Base-by-base conservation (phyloP, 164 flowering plant genomes). In the Nymphaea colorata region DNA sequence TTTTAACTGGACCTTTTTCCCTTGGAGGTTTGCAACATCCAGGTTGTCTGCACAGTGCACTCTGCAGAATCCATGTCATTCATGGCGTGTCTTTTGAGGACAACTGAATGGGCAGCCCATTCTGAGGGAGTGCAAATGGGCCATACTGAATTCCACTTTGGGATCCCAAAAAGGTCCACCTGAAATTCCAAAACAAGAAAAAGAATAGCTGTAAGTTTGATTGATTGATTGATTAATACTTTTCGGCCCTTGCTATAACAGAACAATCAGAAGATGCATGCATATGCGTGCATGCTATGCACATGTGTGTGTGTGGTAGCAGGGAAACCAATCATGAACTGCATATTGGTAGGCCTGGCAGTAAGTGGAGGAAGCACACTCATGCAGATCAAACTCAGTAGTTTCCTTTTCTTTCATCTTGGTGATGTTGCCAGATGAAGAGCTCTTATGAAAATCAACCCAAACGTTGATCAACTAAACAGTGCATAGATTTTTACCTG, bases 81-180 rank as follows among this genome's bases (percentile, higher is more conserved):
- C 57, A 51, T 3, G 57, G 12, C 14, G 8, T 47, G 55, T 51
- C 57, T 51, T 51, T 51, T 10, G 12, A 3, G 61, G 73, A 75
- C 62, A 88, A 67, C 62, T 59, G 80, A 75, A 94, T 84, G 66
- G 98, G 97, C 62, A 91, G 70, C 17, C 98, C 98, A 77, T 89
- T 83, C 74, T 81, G 84, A 75, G 98, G 98, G 73, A 93, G 95
- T 59, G 93, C 83, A 79, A 93, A 93, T 66, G 98, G 98, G 43
- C 87, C 90, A 79, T 94, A 94, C 76, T 94, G 96, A 65, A 94
- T 88, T 41, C 91, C 97, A 75, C 72, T 80, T 51, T 89, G 84
- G 70, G 89, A 69, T 63, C 90, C 97, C 79, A 83, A 67, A 69
- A 84, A 59, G 72, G 82, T 75, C 97, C 97, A 94, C 79, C 95